Conservation (phyloP, 2,329 filamentous ascomycete species). For the Alternaria longipes region DNA sequence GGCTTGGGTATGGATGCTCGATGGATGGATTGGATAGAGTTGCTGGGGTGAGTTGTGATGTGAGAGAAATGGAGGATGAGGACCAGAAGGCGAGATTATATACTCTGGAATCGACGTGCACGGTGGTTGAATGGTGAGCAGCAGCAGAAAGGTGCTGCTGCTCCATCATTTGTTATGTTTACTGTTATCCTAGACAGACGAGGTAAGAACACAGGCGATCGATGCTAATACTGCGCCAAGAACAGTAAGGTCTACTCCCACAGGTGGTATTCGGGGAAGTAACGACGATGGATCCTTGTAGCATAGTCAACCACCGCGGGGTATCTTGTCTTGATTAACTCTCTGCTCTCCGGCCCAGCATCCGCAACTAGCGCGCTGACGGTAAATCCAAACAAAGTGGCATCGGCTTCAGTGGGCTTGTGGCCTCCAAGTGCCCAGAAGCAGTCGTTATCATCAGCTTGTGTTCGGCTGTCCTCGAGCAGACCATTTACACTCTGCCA, state of each 20-base stretch:
- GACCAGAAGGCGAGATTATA: constrained; percentile 16
- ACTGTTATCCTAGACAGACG: not conserved
- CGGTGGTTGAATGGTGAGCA: not conserved
- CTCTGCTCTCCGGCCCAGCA: constrained; percentile 60
- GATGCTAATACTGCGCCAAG: not conserved
- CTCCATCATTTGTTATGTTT: constrained; percentile 1
- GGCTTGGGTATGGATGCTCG: constrained; percentile 16
- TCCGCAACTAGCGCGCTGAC: constrained; percentile 61
- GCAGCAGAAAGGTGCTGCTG: constrained; percentile 4
- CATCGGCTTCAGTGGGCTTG: constrained; percentile 65
- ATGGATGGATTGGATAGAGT: constrained; percentile 21
- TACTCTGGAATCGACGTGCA: constrained; percentile 5
- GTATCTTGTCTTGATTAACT: constrained; percentile 57
- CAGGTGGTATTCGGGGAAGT: constrained; percentile 66
- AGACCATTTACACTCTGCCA: constrained; percentile 64
- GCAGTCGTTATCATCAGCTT: constrained; percentile 43
- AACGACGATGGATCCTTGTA: constrained; percentile 58
- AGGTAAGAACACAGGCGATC: not conserved
- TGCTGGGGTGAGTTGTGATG: constrained; percentile 15
- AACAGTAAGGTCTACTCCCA: constrained; percentile 34
- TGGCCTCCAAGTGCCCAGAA: constrained; percentile 68
- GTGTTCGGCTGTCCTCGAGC: constrained; percentile 52
- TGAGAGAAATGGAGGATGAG: constrained; percentile 14
- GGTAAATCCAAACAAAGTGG: constrained; percentile 67
- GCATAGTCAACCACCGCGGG: constrained; percentile 65